Conservation (phyloP, 495 filamentous ascomycete genomes). For the Penicillium taxi region DNA sequence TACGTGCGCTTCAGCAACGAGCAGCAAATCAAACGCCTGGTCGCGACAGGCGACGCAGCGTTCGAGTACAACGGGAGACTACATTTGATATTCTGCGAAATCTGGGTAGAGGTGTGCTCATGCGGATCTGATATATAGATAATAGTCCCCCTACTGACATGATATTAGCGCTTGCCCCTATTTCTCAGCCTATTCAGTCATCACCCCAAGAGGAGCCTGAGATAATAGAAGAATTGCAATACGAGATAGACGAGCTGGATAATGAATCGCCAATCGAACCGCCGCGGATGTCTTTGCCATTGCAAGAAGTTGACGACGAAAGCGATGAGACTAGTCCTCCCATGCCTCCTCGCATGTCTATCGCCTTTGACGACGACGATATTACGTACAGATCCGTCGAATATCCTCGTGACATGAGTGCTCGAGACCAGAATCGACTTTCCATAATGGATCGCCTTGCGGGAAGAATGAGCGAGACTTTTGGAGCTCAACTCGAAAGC, state of each 20-base stretch:
- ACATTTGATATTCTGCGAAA: conserved; percentile 62
- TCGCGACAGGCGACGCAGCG: conserved; percentile 56
- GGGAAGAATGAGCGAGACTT: conserved; percentile 56
- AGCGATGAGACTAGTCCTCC: conserved; percentile 42
- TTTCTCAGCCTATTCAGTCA: conserved; percentile 48
- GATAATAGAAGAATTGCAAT: conserved; percentile 19
- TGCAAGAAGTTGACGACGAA: conserved; percentile 52
- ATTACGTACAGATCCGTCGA: conserved; percentile 63
- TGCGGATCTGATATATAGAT: background rate
- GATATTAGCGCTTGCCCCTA: conserved; percentile 47
- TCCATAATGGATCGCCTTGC: conserved; percentile 50
- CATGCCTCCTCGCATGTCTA: conserved; percentile 47
- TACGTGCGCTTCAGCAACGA: conserved; percentile 63
- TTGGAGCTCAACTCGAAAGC: conserved; percentile 42
- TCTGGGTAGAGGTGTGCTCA: conserved; percentile 48
- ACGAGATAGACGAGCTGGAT: conserved; percentile 51
- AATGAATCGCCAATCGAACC: conserved; percentile 55
- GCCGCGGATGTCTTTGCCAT: conserved; percentile 61
- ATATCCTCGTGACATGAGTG: conserved; percentile 51
- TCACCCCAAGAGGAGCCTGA: conserved; percentile 42
- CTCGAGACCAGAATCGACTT: conserved; percentile 39
- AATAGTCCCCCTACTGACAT: background rate
- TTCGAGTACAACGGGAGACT: conserved; percentile 63
- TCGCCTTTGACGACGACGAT: conserved; percentile 60
- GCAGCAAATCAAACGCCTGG: conserved; percentile 72